Percentiles rank a stretch among this genome's conserved stretches.
Conservation (phyloP, 2,329 filamentous ascomycete species). For the Talaromyces sp. region DNA sequence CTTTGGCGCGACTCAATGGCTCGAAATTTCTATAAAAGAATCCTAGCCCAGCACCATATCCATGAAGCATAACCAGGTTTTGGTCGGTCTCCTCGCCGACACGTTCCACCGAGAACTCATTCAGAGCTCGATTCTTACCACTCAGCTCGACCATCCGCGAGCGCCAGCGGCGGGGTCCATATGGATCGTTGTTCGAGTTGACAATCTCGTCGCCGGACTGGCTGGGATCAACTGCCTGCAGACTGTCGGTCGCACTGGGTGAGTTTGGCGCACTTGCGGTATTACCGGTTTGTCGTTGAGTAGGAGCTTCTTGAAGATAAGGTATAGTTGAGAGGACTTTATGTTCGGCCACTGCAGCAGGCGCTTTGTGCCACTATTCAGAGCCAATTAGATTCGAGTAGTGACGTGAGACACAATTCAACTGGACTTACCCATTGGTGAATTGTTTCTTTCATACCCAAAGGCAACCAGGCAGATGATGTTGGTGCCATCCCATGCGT, state of each 20-base stretch:
- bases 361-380: slow-evolving; percentile 75
- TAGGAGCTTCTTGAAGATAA: slow-evolving; percentile 70
- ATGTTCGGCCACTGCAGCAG: slow-evolving; percentile 80
- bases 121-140: slow-evolving; percentile 82
- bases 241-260: slow-evolving; percentile 31
- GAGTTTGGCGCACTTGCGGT: slow-evolving; percentile 30
- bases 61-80: slow-evolving; percentile 91
- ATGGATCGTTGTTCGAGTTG: slow-evolving; percentile 65
- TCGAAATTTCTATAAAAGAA: slow-evolving; percentile 99
- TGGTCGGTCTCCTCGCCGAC: slow-evolving; percentile 76
- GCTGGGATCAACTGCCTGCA: slow-evolving; percentile 38
- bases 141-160: slow-evolving; percentile 79
- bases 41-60: slow-evolving; percentile 91
- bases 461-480: slow-evolving; percentile 64
- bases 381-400: background rate
- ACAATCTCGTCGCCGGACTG: slow-evolving; percentile 47
- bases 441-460: slow-evolving; percentile 88
- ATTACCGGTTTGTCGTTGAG: slow-evolving; percentile 62
- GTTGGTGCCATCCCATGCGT: slow-evolving; percentile 27
- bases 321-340: slow-evolving; percentile 84
- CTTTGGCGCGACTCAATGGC: slow-evolving; percentile 70
- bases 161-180: slow-evolving; percentile 81
- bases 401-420: background rate
- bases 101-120: slow-evolving; percentile 89
- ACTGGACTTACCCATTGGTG: slow-evolving; percentile 74